A percentile compares a stretch with the other conserved stretches of the same genome.
These are phyloP conservation scores for Amanita brunnescens DNA, from an alignment of 768 basidiomycete species.

Conservation along the genomic window DNA sequence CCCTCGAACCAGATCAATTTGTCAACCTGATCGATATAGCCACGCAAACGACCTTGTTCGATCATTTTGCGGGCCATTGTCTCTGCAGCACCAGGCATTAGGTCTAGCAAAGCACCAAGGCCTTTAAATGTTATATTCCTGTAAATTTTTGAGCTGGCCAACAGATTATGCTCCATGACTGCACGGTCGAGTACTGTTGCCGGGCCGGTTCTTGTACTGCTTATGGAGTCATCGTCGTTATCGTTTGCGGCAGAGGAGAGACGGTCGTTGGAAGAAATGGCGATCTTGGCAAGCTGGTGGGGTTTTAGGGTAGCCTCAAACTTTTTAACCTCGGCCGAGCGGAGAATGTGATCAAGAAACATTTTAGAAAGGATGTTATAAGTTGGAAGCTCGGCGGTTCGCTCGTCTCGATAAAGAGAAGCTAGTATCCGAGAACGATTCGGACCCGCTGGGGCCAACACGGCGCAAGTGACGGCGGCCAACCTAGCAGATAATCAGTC, in stretches of 20 bases:
- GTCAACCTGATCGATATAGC: slow-evolving; percentile 93
- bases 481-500: slow-evolving; percentile 2
- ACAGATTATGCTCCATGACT: slow-evolving; percentile 97
- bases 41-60: slow-evolving; percentile 89
- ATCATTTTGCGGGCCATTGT: slow-evolving; percentile 99
- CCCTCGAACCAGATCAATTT: slow-evolving; percentile 91
- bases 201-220: slow-evolving; percentile 81
- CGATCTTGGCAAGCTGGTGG: slow-evolving; percentile 91
- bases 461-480: slow-evolving; percentile 92
- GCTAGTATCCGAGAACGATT: slow-evolving; percentile 91
- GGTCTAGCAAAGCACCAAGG: slow-evolving; percentile 81
- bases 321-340: slow-evolving; percentile 78
- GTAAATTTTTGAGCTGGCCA: slow-evolving; percentile 95
- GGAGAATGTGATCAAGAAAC: slow-evolving; percentile 96
- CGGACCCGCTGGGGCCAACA: slow-evolving; percentile 94
- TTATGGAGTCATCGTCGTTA: slow-evolving; percentile 40
- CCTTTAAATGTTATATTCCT: slow-evolving; percentile 96
- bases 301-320: slow-evolving; percentile 83
- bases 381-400: slow-evolving; percentile 68
- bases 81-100: slow-evolving; percentile 90
- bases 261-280: slow-evolving; percentile 75
- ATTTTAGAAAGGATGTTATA: slow-evolving; percentile 94
- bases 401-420: slow-evolving; percentile 90
- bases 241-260: slow-evolving; percentile 62
- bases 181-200: slow-evolving; percentile 95